Evolutionary conservation across 2,329 filamentous ascomycete species (phyloP), one percentile per base, ranked within the genome.

Genomic region (Hypoxylon sp.): DNA sequence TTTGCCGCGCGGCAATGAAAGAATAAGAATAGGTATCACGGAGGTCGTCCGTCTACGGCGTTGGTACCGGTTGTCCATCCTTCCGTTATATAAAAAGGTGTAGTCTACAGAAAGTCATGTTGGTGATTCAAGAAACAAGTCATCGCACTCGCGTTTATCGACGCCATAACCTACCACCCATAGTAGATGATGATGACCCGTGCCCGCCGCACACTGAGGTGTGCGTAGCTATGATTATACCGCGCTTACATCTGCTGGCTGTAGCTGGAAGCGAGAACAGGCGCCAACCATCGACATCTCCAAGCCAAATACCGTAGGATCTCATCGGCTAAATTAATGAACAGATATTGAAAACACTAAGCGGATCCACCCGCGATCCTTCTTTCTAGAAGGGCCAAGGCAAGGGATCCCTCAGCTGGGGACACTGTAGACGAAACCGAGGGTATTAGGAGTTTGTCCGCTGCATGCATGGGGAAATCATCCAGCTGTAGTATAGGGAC

Each of bases 1-100:
- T 70, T 70, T 72, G 55, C 69, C 69, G 69, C 69, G 69, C 69
- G 69, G 69, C 55, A 72, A 66, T 51, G 64, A 53, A 48, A 44
- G 50, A 69, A 27, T 57, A 22, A 55, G 51, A 31, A 58, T 54
- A 62, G 14, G 17, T 53, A 49, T 56, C 37, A 40, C 22, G n/a
- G 37, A 40, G 20, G 22, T 61, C 14, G 27, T 53, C 27, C 20
- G 25, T 35, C n/a, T 31, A 17, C 49, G 30, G 35, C 25, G 30
- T 35, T 20, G n/a, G 33, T 56, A 20, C 35, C 10, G n/a, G 50
- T 17, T 53, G 20, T 51, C 11, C 35, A 50, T 51, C 48, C 46
- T 61, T 50, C 51, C 33, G 30, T 54, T 63, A 69, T 69, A 69
- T 69, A 62, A 60, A 54, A 40, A 48, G 10, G 30, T 27, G 25